A percentile compares a stretch with the other conserved stretches of the same genome.
Evolutionary conservation across 352 stramenopile genomes (phyloP).

Genomic region (Phytophthora melonis): DNA sequence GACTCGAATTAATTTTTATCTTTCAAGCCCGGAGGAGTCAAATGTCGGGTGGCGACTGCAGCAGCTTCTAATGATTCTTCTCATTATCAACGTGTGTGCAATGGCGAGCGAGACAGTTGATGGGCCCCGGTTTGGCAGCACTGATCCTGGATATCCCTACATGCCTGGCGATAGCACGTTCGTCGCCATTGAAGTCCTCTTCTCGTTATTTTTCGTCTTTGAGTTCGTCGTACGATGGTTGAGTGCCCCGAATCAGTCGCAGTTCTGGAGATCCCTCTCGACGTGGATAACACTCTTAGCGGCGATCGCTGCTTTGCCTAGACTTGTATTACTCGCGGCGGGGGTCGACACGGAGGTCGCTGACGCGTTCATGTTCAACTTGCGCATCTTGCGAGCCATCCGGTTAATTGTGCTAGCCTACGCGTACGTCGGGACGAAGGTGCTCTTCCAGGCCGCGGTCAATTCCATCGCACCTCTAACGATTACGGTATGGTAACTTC

Average conservation of each 20-base stretch:
- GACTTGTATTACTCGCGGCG: conserved; percentile 11
- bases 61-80: conserved; percentile 42
- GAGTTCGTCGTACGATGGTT: conserved; percentile 53
- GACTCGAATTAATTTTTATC: conserved; percentile 48
- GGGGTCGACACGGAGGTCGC: conserved; percentile 1
- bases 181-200: conserved; percentile 33
- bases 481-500: conserved; percentile 46
- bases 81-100: conserved; percentile 49
- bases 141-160: conserved; percentile 55
- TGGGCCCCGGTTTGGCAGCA: conserved; percentile 53
- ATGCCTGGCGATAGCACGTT: conserved; percentile 46
- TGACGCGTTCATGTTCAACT: conserved; percentile 34
- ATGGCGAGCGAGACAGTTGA: conserved; percentile 63
- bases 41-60: conserved; percentile 50
- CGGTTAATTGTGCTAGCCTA: conserved; percentile 46
- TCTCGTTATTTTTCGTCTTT: conserved; percentile 53
- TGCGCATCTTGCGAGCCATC: conserved; percentile 49
- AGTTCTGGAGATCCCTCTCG: conserved; percentile 42
- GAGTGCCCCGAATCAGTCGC: conserved; percentile 30
- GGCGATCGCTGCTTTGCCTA: conserved; percentile 42
- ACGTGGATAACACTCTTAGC: conserved; percentile 50
- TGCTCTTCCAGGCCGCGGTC: conserved; percentile 45
- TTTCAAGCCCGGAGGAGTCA: conserved; percentile 54
- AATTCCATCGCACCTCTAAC: conserved; percentile 53
- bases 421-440: conserved; percentile 56